Percentiles rank a stretch among this genome's conserved stretches.
Evolutionary conservation across 805 yeast genomes (phyloP).

Genomic region (Lachancea kluyveri): DNA sequence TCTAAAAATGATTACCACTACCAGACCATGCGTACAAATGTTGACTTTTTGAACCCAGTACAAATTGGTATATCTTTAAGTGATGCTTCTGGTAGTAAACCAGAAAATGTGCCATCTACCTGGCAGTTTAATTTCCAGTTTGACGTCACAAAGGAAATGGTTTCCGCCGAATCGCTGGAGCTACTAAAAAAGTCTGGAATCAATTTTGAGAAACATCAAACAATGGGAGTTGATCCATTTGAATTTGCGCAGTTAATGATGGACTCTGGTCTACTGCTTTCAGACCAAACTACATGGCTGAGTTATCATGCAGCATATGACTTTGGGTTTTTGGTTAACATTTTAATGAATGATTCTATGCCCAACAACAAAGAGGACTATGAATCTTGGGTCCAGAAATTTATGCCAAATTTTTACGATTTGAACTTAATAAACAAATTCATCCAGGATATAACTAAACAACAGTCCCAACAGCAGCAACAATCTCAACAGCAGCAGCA

Average conservation of each 20-base stretch:
- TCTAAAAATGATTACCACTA: constrained; percentile 90
- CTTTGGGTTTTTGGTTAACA: constrained; percentile 77
- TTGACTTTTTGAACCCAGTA: constrained; percentile 77
- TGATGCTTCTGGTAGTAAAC: constrained; percentile 63
- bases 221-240: constrained; percentile 69
- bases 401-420: constrained; percentile 80
- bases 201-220: constrained; percentile 68
- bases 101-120: constrained; percentile 64
- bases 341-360: constrained; percentile 67
- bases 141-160: constrained; percentile 75
- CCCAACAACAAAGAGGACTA: constrained; percentile 80
- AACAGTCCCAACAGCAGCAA: constrained; percentile 16
- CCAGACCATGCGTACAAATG: constrained; percentile 88
- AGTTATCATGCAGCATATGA: constrained; percentile 94
- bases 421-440: constrained; percentile 51
- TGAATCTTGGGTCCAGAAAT: constrained; percentile 58
- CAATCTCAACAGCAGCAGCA: constrained; percentile 12
- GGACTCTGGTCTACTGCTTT: constrained; percentile 78
- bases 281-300: constrained; percentile 68
- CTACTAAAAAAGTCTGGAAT: constrained; percentile 76
- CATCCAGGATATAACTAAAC: constrained; percentile 22
- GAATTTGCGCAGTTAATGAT: constrained; percentile 80
- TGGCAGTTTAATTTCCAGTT: constrained; percentile 95
- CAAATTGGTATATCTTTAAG: constrained; percentile 79
- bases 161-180: constrained; percentile 76